A percentile compares a stretch with the other conserved stretches of the same genome.
These are phyloP conservation scores for Neurospora tetraspora DNA, from an alignment of 495 filamentous ascomycete species.

Conservation along the genomic window DNA sequence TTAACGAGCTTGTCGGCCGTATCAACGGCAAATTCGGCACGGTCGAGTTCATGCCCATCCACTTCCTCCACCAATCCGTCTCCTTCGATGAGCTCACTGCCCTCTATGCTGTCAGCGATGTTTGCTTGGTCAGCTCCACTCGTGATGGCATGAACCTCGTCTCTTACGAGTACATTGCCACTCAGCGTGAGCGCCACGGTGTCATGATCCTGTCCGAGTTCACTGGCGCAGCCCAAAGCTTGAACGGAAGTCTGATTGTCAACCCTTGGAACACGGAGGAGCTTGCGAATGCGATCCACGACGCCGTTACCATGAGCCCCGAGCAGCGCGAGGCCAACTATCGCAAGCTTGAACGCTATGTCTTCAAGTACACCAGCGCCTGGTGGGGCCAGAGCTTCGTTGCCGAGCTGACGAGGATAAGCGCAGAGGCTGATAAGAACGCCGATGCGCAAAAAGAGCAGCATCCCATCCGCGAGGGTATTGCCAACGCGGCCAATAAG, in stretches of 20 bases:
- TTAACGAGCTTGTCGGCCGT: constrained; percentile 80
- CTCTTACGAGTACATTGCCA: constrained; percentile 91
- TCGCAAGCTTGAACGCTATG: constrained; percentile 69
- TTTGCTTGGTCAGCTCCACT: constrained; percentile 80
- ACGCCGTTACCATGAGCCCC: constrained; percentile 73
- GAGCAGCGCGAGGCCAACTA: constrained; percentile 77
- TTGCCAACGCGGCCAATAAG: constrained; percentile 11
- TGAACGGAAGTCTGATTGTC: constrained; percentile 78
- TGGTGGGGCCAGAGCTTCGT: constrained; percentile 98
- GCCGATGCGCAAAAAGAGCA: neutral
- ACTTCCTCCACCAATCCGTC: constrained; percentile 89
- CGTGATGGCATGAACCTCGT: constrained; percentile 98
- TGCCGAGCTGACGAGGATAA: constrained; percentile 60
- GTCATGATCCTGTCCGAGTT: constrained; percentile 91
- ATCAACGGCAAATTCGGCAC: constrained; percentile 93
- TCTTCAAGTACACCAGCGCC: constrained; percentile 86
- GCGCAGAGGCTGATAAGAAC: constrained; percentile 11
- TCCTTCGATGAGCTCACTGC: constrained; percentile 85
- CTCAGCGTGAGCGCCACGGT: constrained; percentile 72
- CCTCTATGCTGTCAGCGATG: constrained; percentile 80
- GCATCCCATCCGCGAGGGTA: constrained; percentile 6
- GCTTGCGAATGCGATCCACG: constrained; percentile 72
- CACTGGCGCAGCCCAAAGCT: constrained; percentile 76
- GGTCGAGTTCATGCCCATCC: constrained; percentile 85
- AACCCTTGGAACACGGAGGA: constrained; percentile 91